phyloP scores from a whole-genome alignment of 768 basidiomycete genomes.

The Mycena latifolia region DNA sequence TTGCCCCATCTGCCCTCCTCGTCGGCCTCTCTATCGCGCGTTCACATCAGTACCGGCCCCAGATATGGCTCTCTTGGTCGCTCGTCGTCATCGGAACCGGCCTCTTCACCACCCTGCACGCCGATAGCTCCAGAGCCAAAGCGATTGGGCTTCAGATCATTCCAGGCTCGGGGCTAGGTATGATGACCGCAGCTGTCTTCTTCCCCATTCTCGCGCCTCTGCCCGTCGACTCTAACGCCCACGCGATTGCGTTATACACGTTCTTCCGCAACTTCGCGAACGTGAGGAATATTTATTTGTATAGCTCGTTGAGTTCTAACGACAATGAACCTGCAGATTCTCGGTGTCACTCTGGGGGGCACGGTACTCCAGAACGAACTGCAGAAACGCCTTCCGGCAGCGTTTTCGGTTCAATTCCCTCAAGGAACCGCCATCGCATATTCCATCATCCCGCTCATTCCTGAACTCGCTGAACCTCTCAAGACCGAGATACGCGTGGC shows the following conservation, averaged over 20 bases:
- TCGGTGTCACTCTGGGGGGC: constrained; percentile 53
- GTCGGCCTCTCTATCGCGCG: constrained; percentile 44
- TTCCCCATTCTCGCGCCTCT: constrained; percentile 59
- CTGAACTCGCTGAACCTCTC: constrained; percentile 44
- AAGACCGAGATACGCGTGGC: constrained; percentile 48
- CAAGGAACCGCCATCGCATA: constrained; percentile 53
- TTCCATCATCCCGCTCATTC: constrained; percentile 53
- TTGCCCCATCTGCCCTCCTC: constrained; percentile 39
- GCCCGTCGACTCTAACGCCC: constrained; percentile 41
- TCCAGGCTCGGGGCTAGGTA: constrained; percentile 20
- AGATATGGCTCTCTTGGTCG: constrained; percentile 25
- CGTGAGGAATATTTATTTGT: constrained; percentile 3
- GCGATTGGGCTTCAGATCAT: constrained; percentile 24
- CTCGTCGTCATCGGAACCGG: constrained; percentile 17
- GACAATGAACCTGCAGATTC: constrained; percentile 8
- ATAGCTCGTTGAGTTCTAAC: too few relatives aligned
- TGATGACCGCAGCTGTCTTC: constrained; percentile 39
- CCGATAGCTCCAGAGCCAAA: constrained; percentile 13
- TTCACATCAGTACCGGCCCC: constrained; percentile 18
- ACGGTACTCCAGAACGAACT: constrained; percentile 62
- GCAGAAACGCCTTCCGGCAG: constrained; percentile 49
- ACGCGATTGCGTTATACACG: constrained; percentile 52
- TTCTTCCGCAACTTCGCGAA: constrained; percentile 47
- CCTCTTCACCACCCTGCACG: constrained; percentile 14
- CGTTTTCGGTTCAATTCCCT: constrained; percentile 47